Base-by-base conservation (phyloP, 2,329 filamentous ascomycete genomes). In the Beauveria bassiana region DNA sequence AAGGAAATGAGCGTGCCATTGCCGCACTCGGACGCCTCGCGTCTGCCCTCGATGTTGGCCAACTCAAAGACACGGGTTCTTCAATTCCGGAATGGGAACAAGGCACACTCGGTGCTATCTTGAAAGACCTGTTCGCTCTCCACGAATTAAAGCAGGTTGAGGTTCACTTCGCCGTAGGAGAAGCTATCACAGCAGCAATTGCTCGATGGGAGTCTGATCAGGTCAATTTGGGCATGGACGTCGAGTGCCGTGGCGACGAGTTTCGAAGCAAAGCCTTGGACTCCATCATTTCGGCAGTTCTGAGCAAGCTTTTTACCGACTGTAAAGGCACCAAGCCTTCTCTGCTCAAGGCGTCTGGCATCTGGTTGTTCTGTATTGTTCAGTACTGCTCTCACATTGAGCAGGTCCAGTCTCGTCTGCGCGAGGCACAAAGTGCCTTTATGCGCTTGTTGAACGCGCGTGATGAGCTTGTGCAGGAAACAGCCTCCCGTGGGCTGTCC, bases 401-500 rank as follows among this genome's bases (percentile, higher is more conserved):
- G 3, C 84, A 90, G 65, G 82, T 98, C 5, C 90, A 96, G 69
- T 77, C 79, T 5, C 84, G 86, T 14, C 78, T 99, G 45, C 82
- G 90, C 55, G 85, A 91, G 67, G 92, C 88, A 62, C 95, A 99
- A 72, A 83, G 83, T 42, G 89, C 91, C 0, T 99, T 99, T 73
- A 93, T 96, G 79, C 82, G 88, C 28, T 87, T 97, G 34, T 81
- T 99, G 14, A 88, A 88, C 18, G 92, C 96, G 62, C 84, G 93
- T 22, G 95, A 99, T 68, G 93, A 98, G 70, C 83, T 98, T 9
- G 92, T 98, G 0, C 95, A 99, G 73, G 95, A 99, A 74, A 96
- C 92, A 5, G 93, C 95, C 4, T 96, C 93, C 0, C 83, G 93
- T 62, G 95, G 95, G 0, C 80, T 99, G 34, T 87, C 91, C n/a